phyloP scores from a whole-genome alignment of 2,329 filamentous ascomycete genomes.

The Hypocrella siamensis region DNA sequence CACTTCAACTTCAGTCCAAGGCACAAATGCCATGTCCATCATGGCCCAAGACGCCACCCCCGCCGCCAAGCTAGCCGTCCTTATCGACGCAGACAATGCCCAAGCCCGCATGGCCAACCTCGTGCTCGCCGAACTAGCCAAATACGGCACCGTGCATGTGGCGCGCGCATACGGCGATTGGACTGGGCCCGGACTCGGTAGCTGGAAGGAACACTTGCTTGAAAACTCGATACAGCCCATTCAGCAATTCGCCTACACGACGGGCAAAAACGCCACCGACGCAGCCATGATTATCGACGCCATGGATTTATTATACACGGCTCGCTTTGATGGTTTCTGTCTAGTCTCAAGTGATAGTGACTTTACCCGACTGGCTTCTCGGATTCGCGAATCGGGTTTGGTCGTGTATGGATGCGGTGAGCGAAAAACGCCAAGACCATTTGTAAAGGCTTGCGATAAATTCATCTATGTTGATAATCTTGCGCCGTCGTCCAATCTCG shows the following conservation, averaged over 20 bases:
- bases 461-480: conserved; percentile 15
- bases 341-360: conserved; percentile 20
- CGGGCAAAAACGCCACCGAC: conserved; percentile 19
- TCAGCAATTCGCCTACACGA: conserved; percentile 19
- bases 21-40: too few relatives aligned
- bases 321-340: conserved; percentile 5
- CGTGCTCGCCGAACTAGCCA: conserved; percentile 15
- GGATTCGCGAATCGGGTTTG: conserved; percentile 16
- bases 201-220: conserved; percentile 17
- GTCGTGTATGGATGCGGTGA: conserved; percentile 19
- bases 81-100: conserved; percentile 19
- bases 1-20: too few relatives aligned
- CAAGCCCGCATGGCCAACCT: conserved; percentile 6
- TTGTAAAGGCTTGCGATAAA: conserved; percentile 7
- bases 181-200: conserved; percentile 10
- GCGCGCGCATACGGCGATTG: conserved; percentile 19
- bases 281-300: conserved; percentile 21
- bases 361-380: conserved; percentile 17
- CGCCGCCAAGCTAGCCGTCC: conserved; percentile 14
- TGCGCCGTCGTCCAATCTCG: background rate
- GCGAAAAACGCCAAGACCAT: conserved; percentile 14
- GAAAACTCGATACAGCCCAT: conserved; percentile 17
- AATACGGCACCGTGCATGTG: conserved; percentile 15
- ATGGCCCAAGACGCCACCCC: background rate
- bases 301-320: conserved; percentile 18